Conservation (phyloP, 129 eudicot genomes). For the Mikania micrantha region DNA sequence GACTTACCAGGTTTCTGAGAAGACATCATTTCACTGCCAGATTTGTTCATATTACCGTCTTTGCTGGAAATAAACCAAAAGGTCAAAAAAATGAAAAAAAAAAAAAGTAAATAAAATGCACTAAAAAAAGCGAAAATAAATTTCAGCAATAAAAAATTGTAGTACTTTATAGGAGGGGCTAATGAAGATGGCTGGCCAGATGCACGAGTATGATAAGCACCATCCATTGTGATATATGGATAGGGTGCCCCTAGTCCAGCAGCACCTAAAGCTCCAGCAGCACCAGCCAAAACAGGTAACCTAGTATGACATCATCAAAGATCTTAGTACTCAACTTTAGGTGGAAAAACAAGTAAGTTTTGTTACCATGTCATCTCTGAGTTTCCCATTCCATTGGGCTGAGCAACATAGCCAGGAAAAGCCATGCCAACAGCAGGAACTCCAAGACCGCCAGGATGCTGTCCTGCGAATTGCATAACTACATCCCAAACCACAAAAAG, state of each 20-base stretch:
- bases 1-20: conserved; percentile 73
- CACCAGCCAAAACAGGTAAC: conserved; percentile 91
- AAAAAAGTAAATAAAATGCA: not conserved
- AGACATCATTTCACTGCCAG: conserved; percentile 47
- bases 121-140: not conserved
- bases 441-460: conserved; percentile 97
- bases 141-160: not conserved
- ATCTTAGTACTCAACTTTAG: conserved; percentile 1
- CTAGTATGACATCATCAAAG: conserved; percentile 32
- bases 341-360: not conserved
- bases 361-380: conserved; percentile 98
- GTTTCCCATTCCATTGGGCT: conserved; percentile 83
- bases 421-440: conserved; percentile 99
- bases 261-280: conserved; percentile 94
- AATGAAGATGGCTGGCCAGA: conserved; percentile 67
- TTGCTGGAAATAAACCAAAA: conserved; percentile 49
- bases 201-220: conserved; percentile 63
- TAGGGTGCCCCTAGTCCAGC: conserved; percentile 81
- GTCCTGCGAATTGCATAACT: conserved; percentile 99
- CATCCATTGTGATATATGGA: conserved; percentile 79
- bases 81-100: no score
- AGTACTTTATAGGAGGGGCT: conserved; percentile 43
- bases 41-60: conserved; percentile 44
- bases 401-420: conserved; percentile 94
- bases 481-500: conserved; percentile 16